Conservation (phyloP, 1,139 yeast genomes). For the Saccharomyces hybrid region DNA sequence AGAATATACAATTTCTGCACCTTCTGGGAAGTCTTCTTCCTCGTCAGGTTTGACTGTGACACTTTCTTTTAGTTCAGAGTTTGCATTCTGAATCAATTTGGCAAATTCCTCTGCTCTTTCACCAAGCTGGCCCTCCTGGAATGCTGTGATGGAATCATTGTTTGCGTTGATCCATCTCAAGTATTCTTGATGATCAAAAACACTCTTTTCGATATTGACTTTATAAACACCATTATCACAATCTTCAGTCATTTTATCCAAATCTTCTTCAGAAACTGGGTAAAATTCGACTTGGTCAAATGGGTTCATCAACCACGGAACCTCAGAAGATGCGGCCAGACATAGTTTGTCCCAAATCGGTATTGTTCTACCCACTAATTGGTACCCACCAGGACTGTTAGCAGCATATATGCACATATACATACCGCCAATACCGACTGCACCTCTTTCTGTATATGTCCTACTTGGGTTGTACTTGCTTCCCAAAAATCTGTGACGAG, state of each 20-base stretch:
- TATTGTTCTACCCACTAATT: conserved; percentile 89
- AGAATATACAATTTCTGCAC: conserved; percentile 78
- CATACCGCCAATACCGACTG: conserved; percentile 97
- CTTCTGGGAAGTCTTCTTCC: conserved; percentile 56
- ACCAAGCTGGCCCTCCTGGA: conserved; percentile 62
- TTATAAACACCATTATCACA: conserved; percentile 74
- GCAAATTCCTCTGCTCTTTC: conserved; percentile 82
- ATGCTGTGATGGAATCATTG: conserved; percentile 61
- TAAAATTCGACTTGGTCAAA: conserved; percentile 93
- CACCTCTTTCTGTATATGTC: conserved; percentile 92
- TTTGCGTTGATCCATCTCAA: conserved; percentile 70
- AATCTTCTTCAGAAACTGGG: conserved; percentile 79
- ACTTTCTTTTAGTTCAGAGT: conserved; percentile 57
- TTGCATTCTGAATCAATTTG: conserved; percentile 71
- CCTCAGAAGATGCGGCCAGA: conserved; percentile 59
- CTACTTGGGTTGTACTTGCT: conserved; percentile 94
- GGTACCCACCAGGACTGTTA: conserved; percentile 99
- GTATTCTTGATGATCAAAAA: conserved; percentile 77
- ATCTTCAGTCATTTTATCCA: conserved; percentile 64
- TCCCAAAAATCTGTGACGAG: conserved; percentile 87
- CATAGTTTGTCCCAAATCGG: conserved; percentile 96
- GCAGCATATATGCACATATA: conserved; percentile 97
- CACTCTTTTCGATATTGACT: conserved; percentile 67
- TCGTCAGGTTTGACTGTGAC: conserved; percentile 36
- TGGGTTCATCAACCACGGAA: conserved; percentile 87